Base-by-base conservation (phyloP, 805 yeast species). In the Sugiyamaella lignohabitans region DNA sequence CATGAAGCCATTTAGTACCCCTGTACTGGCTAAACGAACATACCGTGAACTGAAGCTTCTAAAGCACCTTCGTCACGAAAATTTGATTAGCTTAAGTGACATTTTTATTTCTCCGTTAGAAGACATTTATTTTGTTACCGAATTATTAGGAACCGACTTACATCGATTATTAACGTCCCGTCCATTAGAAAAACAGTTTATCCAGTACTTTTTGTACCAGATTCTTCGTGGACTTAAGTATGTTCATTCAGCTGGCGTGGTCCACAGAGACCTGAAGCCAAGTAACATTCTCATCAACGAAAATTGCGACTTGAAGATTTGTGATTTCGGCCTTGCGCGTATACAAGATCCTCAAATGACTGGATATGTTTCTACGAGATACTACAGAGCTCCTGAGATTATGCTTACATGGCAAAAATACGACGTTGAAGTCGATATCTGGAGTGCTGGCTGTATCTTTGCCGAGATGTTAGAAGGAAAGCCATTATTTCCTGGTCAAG, bases 331-430 rank as follows among this genome's bases (percentile, higher is more conserved):
- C 19, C 73, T 91, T 51, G 98, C 98, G 29, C 78, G 98, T 63
- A 85, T 91, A 61, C 97, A 91, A 71, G 98, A 91, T 68, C 96
- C 97, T 11, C 98, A 91, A 65, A 91, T 91, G 98, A 91, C 98
- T 1, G 98, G 98, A 6, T 91, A 91, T 64, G 98, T 91, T 16
- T 84, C 95, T 3, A 91, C 98, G 3, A 69, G 98, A 60, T 91
- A 88, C 71, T 91, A 91, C 68, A 78, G 98, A 53, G 98, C 98
- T 0, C 98, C 98, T 1, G 98, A 91, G 65, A 91, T 91, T 66
- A 91, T 91, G 98, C 76, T 91, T 54, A 88, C 97, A 22, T 91
- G 98, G 98, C 98, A 91, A 65, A 87, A 91, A 63, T 91, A 91
- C 68, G 96, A 89, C 61, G 82, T 87, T 5, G 97, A 89, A 67